phyloP scores from a whole-genome alignment of 805 yeast species.

The Metschnikowia cerradonensis region DNA sequence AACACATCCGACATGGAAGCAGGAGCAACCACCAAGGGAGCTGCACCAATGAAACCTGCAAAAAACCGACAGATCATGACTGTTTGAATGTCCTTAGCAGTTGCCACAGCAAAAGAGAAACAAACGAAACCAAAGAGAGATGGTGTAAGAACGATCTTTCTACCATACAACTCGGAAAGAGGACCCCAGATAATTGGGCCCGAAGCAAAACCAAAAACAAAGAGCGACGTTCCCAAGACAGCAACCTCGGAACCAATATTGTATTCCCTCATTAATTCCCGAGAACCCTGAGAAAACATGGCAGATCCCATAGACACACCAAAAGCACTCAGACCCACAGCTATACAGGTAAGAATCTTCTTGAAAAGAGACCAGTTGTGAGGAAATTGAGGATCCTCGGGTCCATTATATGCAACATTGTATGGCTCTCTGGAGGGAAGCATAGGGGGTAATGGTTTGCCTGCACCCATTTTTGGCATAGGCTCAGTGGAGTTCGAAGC shows the following conservation, averaged over 20 bases:
- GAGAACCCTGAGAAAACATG: conserved; percentile 64
- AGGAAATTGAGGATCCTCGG: conserved; percentile 75
- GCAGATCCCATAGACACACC: conserved; percentile 71
- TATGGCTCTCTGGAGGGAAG: conserved; percentile 54
- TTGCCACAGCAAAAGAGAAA: conserved; percentile 47
- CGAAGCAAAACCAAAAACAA: conserved; percentile 88
- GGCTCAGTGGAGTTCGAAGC: conserved; percentile 28
- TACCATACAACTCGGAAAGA: conserved; percentile 71
- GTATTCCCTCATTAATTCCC: conserved; percentile 45
- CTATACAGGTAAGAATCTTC: conserved; percentile 22
- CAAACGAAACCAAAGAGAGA: conserved; percentile 54
- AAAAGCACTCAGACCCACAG: conserved; percentile 32
- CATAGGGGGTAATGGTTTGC: conserved; percentile 57
- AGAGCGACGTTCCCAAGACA: conserved; percentile 71
- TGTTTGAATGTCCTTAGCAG: conserved; percentile 23
- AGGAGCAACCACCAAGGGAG: conserved; percentile 25
- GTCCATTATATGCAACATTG: conserved; percentile 72
- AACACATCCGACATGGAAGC: conserved; percentile 23
- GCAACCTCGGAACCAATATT: conserved; percentile 67
- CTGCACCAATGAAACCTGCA: conserved; percentile 23
- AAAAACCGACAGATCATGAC: conserved; percentile 23
- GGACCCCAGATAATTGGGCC: conserved; percentile 95
- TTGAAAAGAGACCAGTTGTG: conserved; percentile 59
- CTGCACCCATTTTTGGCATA: conserved; percentile 59
- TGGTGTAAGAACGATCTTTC: conserved; percentile 56